Evolutionary conservation across 495 filamentous ascomycete genomes (phyloP), one percentile per base, ranked within the genome.

Genomic region (Aspergillus olivimuriae): DNA sequence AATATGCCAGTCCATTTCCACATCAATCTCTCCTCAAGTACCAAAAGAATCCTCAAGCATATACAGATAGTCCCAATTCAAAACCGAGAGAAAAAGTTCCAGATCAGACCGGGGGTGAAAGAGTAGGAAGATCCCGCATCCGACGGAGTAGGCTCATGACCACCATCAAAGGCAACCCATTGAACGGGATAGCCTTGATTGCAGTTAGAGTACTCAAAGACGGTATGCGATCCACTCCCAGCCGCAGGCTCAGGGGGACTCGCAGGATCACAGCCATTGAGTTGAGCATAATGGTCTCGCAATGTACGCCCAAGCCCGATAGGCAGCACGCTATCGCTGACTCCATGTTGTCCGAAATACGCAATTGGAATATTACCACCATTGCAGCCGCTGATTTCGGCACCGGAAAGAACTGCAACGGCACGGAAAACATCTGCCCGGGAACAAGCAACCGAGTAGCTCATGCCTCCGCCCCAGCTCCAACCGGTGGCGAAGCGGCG

Each of bases 391-490:
- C 64, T 69, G 34, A 72, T 57, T 39, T 51, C 42, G 11, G 48
- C 60, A 7, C 68, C 72, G 1, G 68, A 73, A 16, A 75, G 35
- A 0, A 64, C 67, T 12, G 65, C 66, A 1, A 76, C 62, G 12
- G 68, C 72, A 12, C 64, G 66, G 46, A 74, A 61, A 23, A 52
- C 52, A 23, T 64, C 58, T 1, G 62, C 53, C 1, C 60, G 60
- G 1, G 68, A 51, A 35, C 72, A 76, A 6, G 72, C 71, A 11
- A 75, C 40, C 4, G 63, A 48, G 40, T 61, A 74, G 11, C 65
- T 69, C 71, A 74, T 74, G 23, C 60, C 64, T n/a, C 58, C 72
- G 20, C 72, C 72, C 53, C 67, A 76, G 51, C 62, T 68, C 56
- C 71, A 76, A 10, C 72, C 72, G 4, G 62, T 70, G 1, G 69